Base-by-base conservation (phyloP, 2,329 filamentous ascomycete genomes). In the Leptographium galeiforme region DNA sequence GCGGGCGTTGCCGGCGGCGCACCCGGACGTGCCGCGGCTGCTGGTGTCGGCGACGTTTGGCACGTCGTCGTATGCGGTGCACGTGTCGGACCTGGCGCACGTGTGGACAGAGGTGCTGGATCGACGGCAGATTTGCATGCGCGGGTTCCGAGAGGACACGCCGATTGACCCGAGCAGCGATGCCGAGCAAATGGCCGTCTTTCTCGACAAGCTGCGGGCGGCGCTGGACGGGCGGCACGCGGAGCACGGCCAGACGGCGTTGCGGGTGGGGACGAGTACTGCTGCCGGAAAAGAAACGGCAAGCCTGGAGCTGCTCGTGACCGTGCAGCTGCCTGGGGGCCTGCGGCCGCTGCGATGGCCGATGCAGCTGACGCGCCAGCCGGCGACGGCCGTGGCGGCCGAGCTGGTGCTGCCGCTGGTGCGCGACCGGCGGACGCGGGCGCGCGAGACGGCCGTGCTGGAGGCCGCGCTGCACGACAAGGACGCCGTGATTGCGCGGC, bases 91-190 rank as follows among this genome's bases (percentile, higher is more conserved):
- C 63, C 72, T 89, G 55, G 81, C 77, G 62, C 77, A 82, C 58
- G 70, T 89, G n/a, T 93, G 87, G 87, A 68, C 71, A 32, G 86
- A 90, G 66, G 72, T 66, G 10, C 68, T 89, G 25, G 75, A 81
- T 53, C 71, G 79, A 25, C 72, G 71, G n/a, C 73, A 71, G 12
- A 84, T 91, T 54, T 74, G 82, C 53, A 69, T 73, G 55, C 78
- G 84, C 55, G 84, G 80, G 34, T 72, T 78, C 53, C 68, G 76
- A 30, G 75, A 83, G 59, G 75, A 81, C 60, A 86, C 83, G 16
- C 82, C 78, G 56, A 89, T 91, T 56, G 85, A 91, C 63, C 82
- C 87, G 1, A 81, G 77, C 62, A 81, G 85, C 58, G 82, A 84
- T 56, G 70, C 73, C 0, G 77, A 80, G 50, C 86, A 91, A 61